Percentiles rank a stretch among this genome's conserved stretches.
These are phyloP conservation scores for Phytophthora foliorum DNA, from an alignment of 352 stramenopile species.

Conservation along the genomic window DNA sequence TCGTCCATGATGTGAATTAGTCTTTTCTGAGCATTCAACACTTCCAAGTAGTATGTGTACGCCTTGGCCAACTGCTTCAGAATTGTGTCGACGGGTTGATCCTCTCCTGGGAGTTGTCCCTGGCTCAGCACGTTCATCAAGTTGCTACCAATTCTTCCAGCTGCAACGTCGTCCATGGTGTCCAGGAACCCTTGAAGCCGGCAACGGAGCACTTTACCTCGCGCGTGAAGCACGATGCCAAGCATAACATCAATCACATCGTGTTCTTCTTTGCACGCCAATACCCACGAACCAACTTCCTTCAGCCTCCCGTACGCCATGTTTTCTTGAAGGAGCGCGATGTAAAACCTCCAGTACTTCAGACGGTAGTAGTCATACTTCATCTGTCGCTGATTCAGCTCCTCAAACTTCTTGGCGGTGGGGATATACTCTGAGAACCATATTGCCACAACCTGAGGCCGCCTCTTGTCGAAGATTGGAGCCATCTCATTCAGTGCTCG, in stretches of 20 bases:
- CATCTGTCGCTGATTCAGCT: conserved; percentile 84
- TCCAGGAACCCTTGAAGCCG: conserved; percentile 35
- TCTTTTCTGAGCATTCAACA: conserved; percentile 48
- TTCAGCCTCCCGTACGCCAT: conserved; percentile 68
- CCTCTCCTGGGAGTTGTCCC: conserved; percentile 7
- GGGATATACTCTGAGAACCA: conserved; percentile 84
- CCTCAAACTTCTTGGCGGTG: conserved; percentile 78
- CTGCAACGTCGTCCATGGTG: not conserved
- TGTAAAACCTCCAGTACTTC: conserved; percentile 84
- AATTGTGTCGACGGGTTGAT: conserved; percentile 20
- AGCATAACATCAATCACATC: conserved; percentile 86
- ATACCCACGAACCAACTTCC: conserved; percentile 74
- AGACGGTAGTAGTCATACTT: conserved; percentile 81
- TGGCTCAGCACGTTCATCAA: conserved; percentile 2
- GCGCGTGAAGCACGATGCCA: conserved; percentile 50
- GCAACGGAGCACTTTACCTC: conserved; percentile 53
- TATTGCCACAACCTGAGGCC: conserved; percentile 72
- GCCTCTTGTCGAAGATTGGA: conserved; percentile 74
- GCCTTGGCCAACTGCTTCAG: conserved; percentile 72
- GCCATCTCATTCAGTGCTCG: conserved; percentile 62
- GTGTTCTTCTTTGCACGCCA: conserved; percentile 86
- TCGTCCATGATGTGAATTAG: conserved; percentile 37
- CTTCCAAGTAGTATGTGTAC: conserved; percentile 70
- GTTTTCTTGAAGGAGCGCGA: conserved; percentile 61
- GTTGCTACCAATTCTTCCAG: not conserved